Base-by-base conservation (phyloP, 225 moss, liverwort and hornwort genomes). In the Pseudisothecium myosuroides region DNA sequence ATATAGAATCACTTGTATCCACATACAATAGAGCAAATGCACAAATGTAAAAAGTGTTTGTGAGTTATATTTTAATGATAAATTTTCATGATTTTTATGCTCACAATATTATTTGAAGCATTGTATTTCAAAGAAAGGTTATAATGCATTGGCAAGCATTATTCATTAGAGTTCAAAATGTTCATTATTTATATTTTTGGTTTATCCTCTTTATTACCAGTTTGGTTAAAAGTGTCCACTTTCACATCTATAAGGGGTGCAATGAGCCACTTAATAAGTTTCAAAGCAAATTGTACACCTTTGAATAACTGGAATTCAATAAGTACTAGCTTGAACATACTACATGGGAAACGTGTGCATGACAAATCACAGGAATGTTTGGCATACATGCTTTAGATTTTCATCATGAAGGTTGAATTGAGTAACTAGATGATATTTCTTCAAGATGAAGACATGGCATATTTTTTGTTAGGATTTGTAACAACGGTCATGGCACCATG, bases 361-460 rank as follows among this genome's bases (percentile, higher is more conserved):
- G 9, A 45, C 4, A 3, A 43, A 45, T 43, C 3, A 24, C 0
- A 71, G 0, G 1, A 27, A 27, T 43, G 26, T 0, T n/a, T n/a
- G n/a, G n/a, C n/a, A n/a, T n/a, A n/a, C n/a, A n/a, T n/a, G n/a
- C 6, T 45, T 0, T 73, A 73, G 5, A 1, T 45, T 28, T 27
- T 45, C 0, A 73, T 45, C 0, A 0, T 45, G 3, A 72, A 17
- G 0, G 0, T 10, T 0, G 0, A 2, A 28, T 26, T 3, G 10
- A 72, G 27, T 26, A 28, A 16, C 15, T 45, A 1, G 3, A 73
- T 45, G 9, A 73, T 73, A 26, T 28, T 29, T 45, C 9, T 27
- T 3, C 5, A 5, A 3, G 16, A 43, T 72, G 27, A 45, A n/a
- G n/a, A n/a, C n/a, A n/a, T n/a, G n/a, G n/a, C n/a, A n/a, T n/a